These are phyloP conservation scores for Tranzscheliella williamsii DNA, from an alignment of 1,284 basidiomycete species.

Conservation along the genomic window DNA sequence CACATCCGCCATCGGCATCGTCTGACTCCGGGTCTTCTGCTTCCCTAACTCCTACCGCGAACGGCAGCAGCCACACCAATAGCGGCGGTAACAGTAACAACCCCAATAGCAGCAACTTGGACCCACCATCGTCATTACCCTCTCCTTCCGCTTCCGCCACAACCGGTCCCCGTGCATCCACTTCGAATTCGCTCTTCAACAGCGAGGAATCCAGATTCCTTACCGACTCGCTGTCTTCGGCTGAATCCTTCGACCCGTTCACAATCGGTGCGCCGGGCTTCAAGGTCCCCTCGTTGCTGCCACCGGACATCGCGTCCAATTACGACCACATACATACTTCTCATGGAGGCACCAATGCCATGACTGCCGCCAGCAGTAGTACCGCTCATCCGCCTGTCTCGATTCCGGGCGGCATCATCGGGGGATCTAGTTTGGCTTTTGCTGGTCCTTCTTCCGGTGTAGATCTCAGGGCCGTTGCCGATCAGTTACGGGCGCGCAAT, in stretches of 20 bases:
- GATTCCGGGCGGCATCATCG: constrained; percentile 1
- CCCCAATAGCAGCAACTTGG: too few relatives aligned
- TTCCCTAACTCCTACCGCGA: constrained; percentile 27
- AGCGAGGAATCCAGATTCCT: constrained; percentile 50
- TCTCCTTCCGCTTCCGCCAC: constrained; percentile 16
- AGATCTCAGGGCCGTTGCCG: background rate
- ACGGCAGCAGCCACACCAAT: constrained; percentile 19
- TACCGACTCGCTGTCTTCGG: constrained; percentile 41
- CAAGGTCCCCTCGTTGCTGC: constrained; percentile 47
- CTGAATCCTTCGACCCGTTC: constrained; percentile 52
- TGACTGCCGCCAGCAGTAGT: background rate
- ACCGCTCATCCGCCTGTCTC: background rate
- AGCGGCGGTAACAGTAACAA: too few relatives aligned
- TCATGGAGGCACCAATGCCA: background rate
- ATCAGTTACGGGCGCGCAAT: background rate
- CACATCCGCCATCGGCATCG: constrained; percentile 25
- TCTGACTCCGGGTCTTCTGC: constrained; percentile 34
- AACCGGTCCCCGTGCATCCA: constrained; percentile 1
- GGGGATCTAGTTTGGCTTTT: background rate
- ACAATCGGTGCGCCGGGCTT: constrained; percentile 49
- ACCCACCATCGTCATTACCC: constrained; percentile 4
- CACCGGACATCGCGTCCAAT: constrained; percentile 35
- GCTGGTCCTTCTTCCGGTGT: background rate
- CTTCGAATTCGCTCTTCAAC: constrained; percentile 39
- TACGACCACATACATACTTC: constrained; percentile 7